Conservation (phyloP, 129 eudicot species). For the Lactuca sativa region DNA sequence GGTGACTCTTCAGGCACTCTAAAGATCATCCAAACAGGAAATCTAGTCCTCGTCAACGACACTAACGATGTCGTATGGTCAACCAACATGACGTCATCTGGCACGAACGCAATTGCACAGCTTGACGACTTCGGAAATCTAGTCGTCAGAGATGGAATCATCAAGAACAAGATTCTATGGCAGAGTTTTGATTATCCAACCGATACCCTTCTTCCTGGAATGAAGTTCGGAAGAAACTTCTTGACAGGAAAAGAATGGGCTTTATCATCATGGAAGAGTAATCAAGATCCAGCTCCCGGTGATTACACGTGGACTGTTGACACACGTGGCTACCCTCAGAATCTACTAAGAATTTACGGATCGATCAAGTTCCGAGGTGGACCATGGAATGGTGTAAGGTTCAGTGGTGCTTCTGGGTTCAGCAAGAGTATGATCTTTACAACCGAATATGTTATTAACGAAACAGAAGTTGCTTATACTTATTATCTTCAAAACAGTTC, state of each 20-base stretch:
- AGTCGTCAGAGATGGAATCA: conserved; percentile 15
- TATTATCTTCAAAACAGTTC: conserved; percentile 23
- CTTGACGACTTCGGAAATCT: conserved; percentile 40
- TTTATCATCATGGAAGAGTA: conserved; percentile 45
- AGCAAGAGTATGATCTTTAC: not conserved
- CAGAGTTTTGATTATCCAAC: conserved; percentile 49
- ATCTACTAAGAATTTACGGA: conserved; percentile 3
- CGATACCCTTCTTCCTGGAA: conserved; percentile 38
- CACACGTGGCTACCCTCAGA: conserved; percentile 34
- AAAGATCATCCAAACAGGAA: conserved; percentile 8
- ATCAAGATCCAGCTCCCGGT: conserved; percentile 41
- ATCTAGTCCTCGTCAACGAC: conserved; percentile 17
- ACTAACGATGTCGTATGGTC: conserved; percentile 24
- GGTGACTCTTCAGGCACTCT: conserved; percentile 7
- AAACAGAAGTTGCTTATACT: conserved; percentile 20
- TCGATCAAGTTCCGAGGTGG: conserved; percentile 18
- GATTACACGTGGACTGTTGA: conserved; percentile 20
- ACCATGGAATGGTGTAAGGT: conserved; percentile 24
- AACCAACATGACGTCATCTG: conserved; percentile 21
- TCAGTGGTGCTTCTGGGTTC: conserved; percentile 21
- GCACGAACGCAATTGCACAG: not conserved
- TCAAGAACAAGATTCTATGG: conserved; percentile 29
- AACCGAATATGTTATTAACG: conserved; percentile 6
- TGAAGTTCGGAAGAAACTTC: conserved; percentile 35
- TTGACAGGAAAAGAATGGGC: conserved; percentile 19